phyloP scores from a whole-genome alignment of 1,284 basidiomycete genomes.

The Moesziomyces antarcticus region DNA sequence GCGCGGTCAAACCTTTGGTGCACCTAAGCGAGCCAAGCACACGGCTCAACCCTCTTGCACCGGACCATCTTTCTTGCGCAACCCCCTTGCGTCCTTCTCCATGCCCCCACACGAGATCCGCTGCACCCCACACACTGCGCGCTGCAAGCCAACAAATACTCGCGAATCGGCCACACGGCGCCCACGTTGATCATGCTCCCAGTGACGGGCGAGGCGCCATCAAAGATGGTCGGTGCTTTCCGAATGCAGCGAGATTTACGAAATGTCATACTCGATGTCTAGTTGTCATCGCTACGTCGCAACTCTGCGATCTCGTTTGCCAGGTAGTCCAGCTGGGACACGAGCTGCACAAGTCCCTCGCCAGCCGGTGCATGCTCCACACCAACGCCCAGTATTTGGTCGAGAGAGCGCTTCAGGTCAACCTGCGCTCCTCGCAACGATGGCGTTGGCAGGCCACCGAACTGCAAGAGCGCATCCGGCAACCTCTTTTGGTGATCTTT shows the following conservation, averaged over 20 bases:
- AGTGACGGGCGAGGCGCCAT: too few species aligned
- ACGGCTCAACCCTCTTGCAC: background rate
- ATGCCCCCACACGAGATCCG: background rate
- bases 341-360: constrained; percentile 13
- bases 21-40: background rate
- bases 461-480: constrained; percentile 43
- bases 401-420: constrained; percentile 28
- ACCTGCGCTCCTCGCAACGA: constrained; percentile 40
- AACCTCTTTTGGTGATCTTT: background rate
- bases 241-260: too few species aligned
- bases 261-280: too few species aligned
- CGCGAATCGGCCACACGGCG: background rate
- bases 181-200: background rate
- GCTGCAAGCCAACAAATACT: background rate
- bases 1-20: background rate
- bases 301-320: constrained; percentile 11
- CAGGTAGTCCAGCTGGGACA: constrained; percentile 7
- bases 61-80: too few species aligned
- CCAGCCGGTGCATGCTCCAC: background rate
- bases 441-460: constrained; percentile 42
- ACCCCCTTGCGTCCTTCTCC: too few species aligned
- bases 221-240: too few species aligned
- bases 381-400: constrained; percentile 15
- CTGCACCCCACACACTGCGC: background rate
- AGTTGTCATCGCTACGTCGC: background rate